These are phyloP conservation scores for Nitzschia sp. DNA, from an alignment of 108 stramenopile genomes.

Conservation along the genomic window DNA sequence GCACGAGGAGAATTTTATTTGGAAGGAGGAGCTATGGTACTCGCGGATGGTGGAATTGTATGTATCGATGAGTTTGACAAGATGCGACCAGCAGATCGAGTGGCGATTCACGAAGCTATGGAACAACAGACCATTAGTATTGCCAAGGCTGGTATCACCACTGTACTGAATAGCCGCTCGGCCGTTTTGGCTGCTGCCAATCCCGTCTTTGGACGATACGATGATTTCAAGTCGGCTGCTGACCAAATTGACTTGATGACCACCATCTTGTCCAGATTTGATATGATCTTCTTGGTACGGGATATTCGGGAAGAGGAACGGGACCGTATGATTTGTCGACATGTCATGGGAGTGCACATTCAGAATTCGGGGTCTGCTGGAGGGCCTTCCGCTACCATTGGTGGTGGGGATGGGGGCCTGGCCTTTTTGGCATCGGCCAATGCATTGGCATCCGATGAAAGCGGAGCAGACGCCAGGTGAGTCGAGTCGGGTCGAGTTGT, in stretches of 20 bases:
- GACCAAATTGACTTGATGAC: slow-evolving; percentile 99
- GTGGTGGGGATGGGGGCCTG: not conserved
- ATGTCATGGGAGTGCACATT: slow-evolving; percentile 98
- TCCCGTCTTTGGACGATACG: slow-evolving; percentile 98
- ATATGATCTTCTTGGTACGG: slow-evolving; percentile 97
- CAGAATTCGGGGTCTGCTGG: slow-evolving; percentile 45
- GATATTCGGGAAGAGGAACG: slow-evolving; percentile 96
- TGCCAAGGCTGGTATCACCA: slow-evolving; percentile 99
- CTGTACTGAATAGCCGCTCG: slow-evolving; percentile 91
- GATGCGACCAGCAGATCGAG: slow-evolving; percentile 97
- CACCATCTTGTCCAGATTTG: slow-evolving; percentile 97
- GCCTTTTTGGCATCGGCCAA: slow-evolving; percentile 16
- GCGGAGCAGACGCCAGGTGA: slow-evolving; percentile 10
- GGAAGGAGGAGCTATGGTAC: slow-evolving; percentile 99
- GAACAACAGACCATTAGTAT: slow-evolving; percentile 99
- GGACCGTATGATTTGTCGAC: slow-evolving; percentile 93
- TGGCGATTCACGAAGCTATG: slow-evolving; percentile 99
- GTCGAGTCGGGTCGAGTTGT: not conserved
- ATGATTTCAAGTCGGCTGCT: slow-evolving; percentile 92
- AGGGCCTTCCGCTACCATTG: not conserved
- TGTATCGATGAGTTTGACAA: slow-evolving; percentile 99
- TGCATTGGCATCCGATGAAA: not conserved
- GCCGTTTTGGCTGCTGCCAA: slow-evolving; percentile 99
- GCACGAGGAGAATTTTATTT: slow-evolving; percentile 96
- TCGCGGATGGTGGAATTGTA: slow-evolving; percentile 99